Percentiles rank a stretch among this genome's conserved stretches.
phyloP scores from a whole-genome alignment of 257 asterid genomes.

The Nicotiana knightiana region DNA sequence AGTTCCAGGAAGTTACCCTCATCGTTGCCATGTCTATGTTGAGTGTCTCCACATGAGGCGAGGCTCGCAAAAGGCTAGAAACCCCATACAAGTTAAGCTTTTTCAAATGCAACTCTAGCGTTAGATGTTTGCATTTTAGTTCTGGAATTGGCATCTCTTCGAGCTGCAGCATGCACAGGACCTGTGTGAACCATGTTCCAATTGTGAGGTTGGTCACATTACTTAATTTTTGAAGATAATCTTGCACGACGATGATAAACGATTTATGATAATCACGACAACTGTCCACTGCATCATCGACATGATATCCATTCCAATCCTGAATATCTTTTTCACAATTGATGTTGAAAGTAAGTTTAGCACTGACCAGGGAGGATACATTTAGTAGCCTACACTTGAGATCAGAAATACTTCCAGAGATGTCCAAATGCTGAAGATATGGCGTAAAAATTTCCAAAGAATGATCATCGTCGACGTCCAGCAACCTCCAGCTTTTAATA shows the following conservation, averaged over 20 bases:
- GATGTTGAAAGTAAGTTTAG: neutral
- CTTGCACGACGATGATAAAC: neutral
- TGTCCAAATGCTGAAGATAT: neutral
- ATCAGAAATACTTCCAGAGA: neutral
- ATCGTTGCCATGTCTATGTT: neutral
- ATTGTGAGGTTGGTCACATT: neutral
- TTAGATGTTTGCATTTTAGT: neutral
- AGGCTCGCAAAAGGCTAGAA: neutral
- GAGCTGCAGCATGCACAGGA: neutral
- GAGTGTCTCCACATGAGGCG: neutral
- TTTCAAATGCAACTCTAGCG: neutral
- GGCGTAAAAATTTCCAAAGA: neutral
- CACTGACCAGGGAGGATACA: neutral
- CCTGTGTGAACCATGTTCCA: neutral
- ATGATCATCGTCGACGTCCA: neutral
- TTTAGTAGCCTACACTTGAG: neutral
- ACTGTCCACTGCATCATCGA: neutral
- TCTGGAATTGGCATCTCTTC: neutral
- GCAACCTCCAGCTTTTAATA: no score
- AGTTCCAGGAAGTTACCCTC: neutral
- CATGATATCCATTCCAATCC: no score
- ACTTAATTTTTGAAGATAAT: neutral
- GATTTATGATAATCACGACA: neutral
- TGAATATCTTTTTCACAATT: no score
- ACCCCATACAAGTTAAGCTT: neutral